Evolutionary conservation across 192 early-diverging fungal species (phyloP).

Genomic region (Coemansia sp.): DNA sequence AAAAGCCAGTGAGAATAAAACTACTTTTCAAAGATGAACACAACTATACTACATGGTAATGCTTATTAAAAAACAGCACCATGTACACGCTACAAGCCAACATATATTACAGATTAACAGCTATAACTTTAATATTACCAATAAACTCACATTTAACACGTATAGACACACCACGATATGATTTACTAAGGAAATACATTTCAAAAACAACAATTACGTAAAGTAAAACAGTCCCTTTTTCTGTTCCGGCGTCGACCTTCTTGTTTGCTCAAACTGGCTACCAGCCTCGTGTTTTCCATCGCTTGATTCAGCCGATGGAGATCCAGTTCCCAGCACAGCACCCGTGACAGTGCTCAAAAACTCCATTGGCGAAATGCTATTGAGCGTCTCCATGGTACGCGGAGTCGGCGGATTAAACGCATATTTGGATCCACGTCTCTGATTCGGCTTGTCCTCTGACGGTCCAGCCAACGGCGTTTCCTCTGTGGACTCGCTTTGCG

Average conservation of each 20-base stretch:
- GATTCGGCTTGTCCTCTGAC: not conserved
- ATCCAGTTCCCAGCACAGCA: not conserved
- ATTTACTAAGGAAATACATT: no score
- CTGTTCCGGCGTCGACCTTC: not conserved
- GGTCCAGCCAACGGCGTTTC: no score
- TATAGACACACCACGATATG: no score
- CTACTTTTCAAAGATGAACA: no score
- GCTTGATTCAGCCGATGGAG: not conserved
- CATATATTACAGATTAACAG: no score
- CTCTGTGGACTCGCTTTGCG: not conserved
- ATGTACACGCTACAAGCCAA: no score
- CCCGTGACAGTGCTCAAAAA: conserved; percentile 27
- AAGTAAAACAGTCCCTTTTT: conserved; percentile 2
- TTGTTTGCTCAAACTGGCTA: not conserved
- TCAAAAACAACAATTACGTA: not conserved
- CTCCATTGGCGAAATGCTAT: conserved; percentile 55
- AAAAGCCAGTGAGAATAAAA: no score
- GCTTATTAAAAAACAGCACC: no score
- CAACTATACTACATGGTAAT: no score
- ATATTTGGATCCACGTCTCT: conserved; percentile 30
- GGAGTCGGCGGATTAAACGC: conserved; percentile 53
- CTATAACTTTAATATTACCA: no score
- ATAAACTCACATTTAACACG: no score
- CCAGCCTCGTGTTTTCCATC: not conserved
- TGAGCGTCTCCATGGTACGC: conserved; percentile 49